Percentiles rank a stretch among this genome's conserved stretches.
These are phyloP conservation scores for Coleophoma crateriformis DNA, from an alignment of 2,329 filamentous ascomycete species.

Conservation along the genomic window DNA sequence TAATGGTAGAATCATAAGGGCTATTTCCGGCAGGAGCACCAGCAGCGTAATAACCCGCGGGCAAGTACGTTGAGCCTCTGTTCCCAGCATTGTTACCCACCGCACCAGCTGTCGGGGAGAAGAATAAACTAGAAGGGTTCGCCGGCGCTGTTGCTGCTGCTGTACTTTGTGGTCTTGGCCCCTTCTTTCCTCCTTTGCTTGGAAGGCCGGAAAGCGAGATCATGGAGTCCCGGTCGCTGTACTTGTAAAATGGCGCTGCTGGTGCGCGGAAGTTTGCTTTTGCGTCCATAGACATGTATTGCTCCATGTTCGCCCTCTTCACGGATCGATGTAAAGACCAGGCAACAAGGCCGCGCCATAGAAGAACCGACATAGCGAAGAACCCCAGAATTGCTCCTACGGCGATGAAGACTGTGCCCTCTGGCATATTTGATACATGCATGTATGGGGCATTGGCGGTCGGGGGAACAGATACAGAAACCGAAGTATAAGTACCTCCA, in stretches of 20 bases:
- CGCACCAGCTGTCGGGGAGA: conserved; percentile 80
- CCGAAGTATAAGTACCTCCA: conserved; percentile 55
- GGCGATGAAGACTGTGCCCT: conserved; percentile 94
- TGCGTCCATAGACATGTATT: conserved; percentile 56
- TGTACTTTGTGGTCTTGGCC: conserved; percentile 28
- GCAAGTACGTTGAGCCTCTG: conserved; percentile 76
- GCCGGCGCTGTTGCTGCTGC: conserved; percentile 24
- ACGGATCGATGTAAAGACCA: conserved; percentile 91
- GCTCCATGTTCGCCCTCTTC: conserved; percentile 73
- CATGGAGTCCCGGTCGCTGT: conserved; percentile 45
- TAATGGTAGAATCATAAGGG: conserved; percentile 26
- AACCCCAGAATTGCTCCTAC: conserved; percentile 86
- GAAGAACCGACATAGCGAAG: conserved; percentile 72
- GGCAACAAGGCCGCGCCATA: conserved; percentile 83
- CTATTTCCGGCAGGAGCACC: conserved; percentile 36
- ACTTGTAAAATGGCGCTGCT: conserved; percentile 58
- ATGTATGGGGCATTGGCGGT: conserved; percentile 85
- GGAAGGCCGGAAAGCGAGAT: conserved; percentile 21
- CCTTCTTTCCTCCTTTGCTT: conserved; percentile 25
- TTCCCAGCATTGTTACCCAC: conserved; percentile 45
- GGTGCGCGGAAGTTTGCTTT: conserved; percentile 58
- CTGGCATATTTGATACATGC: conserved; percentile 77
- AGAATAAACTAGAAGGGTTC: conserved; percentile 58
- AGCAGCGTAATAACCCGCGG: conserved; percentile 85
- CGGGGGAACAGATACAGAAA: conserved; percentile 72